A percentile compares a stretch with the other conserved stretches of the same genome.
Conservation (phyloP, 2,329 filamentous ascomycete genomes). For the Epichloe uncinata region DNA sequence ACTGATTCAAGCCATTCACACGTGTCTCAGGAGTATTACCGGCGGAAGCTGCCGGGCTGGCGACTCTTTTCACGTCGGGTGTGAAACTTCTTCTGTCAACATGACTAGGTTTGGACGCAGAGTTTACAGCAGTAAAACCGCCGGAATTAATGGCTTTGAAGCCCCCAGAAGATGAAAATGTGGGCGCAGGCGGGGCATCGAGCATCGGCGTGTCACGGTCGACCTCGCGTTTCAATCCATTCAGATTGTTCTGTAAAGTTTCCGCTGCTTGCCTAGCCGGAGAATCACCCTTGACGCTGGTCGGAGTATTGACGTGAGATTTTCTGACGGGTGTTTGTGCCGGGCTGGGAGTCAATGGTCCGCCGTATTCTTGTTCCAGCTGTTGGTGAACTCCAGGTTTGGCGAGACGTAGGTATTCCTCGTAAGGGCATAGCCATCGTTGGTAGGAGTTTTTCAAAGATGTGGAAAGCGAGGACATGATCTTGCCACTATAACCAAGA, state of each 20-base stretch:
- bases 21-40: conserved; percentile 54
- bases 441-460: conserved; percentile 98
- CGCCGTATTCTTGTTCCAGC: conserved; percentile 86
- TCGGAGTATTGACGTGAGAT: conserved; percentile 45
- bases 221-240: conserved; percentile 29
- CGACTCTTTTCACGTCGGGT: conserved; percentile 44
- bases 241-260: conserved; percentile 35
- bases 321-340: conserved; percentile 58
- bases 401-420: no score
- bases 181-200: conserved; percentile 28
- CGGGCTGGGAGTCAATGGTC: conserved; percentile 68
- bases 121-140: conserved; percentile 64
- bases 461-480: conserved; percentile 96
- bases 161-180: conserved; percentile 19
- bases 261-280: conserved; percentile 48
- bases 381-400: no score
- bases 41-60: conserved; percentile 48
- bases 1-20: conserved; percentile 33
- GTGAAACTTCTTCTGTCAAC: conserved; percentile 43
- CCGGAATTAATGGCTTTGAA: conserved; percentile 30
- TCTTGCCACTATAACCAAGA: conserved; percentile 95
- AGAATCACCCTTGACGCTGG: conserved; percentile 48
- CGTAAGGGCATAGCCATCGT: conserved; percentile 90
- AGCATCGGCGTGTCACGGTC: conserved; percentile 36
- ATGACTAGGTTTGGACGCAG: conserved; percentile 56